These are phyloP conservation scores for Elsinoe arachidis DNA, from an alignment of 2,329 filamentous ascomycete species.

Conservation along the genomic window DNA sequence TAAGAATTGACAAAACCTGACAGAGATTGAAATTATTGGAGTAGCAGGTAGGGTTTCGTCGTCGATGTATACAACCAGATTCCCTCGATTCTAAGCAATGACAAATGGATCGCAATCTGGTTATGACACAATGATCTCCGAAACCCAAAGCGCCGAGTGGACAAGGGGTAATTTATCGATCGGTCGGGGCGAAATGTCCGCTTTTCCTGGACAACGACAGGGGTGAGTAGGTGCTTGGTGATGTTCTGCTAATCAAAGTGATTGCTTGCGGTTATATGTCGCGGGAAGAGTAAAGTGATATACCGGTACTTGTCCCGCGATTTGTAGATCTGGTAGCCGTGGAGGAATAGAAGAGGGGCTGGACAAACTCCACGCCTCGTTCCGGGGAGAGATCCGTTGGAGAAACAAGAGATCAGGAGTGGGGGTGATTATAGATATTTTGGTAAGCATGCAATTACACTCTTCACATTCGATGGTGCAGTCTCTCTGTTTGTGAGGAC, in stretches of 20 bases:
- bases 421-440: neutral
- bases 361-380: neutral
- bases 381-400: neutral
- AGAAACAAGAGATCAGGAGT: neutral
- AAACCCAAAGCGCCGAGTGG: neutral
- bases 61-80: neutral
- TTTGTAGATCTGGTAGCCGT: neutral
- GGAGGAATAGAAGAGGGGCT: neutral
- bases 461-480: neutral
- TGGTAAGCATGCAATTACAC: neutral
- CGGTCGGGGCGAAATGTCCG: neutral
- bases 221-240: neutral
- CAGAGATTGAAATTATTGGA: neutral
- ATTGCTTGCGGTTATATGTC: neutral
- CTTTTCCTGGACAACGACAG: neutral
- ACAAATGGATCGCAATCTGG: neutral
- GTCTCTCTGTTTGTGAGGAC: no score
- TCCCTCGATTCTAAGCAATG: constrained; percentile 2
- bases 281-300: neutral
- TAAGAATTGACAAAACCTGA: neutral
- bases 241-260: neutral
- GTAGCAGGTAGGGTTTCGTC: neutral
- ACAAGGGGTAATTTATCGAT: constrained; percentile 1
- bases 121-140: constrained; percentile 7
- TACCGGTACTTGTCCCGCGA: neutral